Evolutionary conservation across 345 rosid species (phyloP).

Genomic region (Litchi chinensis): DNA sequence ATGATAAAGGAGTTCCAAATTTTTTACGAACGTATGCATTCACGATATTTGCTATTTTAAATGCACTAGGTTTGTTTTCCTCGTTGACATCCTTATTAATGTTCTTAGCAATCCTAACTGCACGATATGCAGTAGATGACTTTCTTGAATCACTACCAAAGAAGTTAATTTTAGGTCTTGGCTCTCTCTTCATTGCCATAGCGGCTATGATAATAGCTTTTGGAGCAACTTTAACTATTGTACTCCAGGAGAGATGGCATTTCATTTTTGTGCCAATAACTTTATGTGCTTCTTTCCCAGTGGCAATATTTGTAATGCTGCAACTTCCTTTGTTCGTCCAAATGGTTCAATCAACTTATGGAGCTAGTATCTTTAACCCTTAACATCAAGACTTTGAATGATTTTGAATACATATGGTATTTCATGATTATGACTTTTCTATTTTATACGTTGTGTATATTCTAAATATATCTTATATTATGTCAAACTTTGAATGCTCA

Average conservation of each 20-base stretch:
- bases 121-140: constrained; percentile 19
- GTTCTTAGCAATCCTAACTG: constrained; percentile 23
- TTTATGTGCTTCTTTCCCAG: background rate
- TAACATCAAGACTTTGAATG: background rate
- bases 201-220: constrained; percentile 23
- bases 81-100: constrained; percentile 17
- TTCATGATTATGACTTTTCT: too few species aligned
- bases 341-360: constrained; percentile 4
- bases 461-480: too few species aligned
- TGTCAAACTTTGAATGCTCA: too few species aligned
- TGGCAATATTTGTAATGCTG: background rate
- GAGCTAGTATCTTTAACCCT: constrained; percentile 1
- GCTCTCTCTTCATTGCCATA: constrained; percentile 18
- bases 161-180: constrained; percentile 17
- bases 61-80: constrained; percentile 22
- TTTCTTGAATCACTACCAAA: constrained; percentile 17
- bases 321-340: constrained; percentile 14
- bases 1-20: background rate
- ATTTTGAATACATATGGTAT: background rate
- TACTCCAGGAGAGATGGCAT: background rate
- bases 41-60: constrained; percentile 14
- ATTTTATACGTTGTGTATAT: too few species aligned
- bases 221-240: constrained; percentile 5
- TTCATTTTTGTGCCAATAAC: constrained; percentile 5
- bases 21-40: constrained; percentile 4